Evolutionary conservation across 805 yeast genomes (phyloP), one percentile per base, ranked within the genome.

Genomic region (Candida mattraensis): DNA sequence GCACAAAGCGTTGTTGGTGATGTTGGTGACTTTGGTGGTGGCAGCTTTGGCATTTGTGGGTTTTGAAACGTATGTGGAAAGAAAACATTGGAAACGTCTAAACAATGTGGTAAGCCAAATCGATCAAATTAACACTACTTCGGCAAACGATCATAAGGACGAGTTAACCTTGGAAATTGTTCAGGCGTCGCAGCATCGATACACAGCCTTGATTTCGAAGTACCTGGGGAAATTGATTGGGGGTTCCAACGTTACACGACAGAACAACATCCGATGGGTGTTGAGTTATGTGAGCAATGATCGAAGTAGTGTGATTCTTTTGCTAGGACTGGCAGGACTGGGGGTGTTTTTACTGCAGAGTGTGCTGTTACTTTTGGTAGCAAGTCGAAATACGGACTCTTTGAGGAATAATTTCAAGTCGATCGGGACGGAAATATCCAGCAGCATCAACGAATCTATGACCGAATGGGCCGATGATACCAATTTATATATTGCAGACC

Each of bases 271-370:
- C 7, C 26, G 49, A 37, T 78, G 83, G 83, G 35, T 67, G 11
- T 34, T 74, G 1, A 64, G 63, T 28, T 80, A 81, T 53, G 45
- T 71, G n/a, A 55, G 76, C 2, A 73, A 87, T 1, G 61, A 69
- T 3, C 67, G 75, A 9, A 74, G 89, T 0, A 37, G 72, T 1
- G 48, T 70, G 0, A 49, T 80, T 0, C 52, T 86, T 1, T 56
- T 72, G 1, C 44, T 86, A 1, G 84, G 83, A 0, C 5, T 80
- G 0, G 60, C 74, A 11, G 93, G 93, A 0, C 35, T 83, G 0
- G 9, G 74, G 0, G 57, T 78, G 1, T 74, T 80, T 12, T 34
- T 69, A 1, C 52, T 80, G 1, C 95, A 87, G 56, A 69, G 59
- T 18, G 50, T 70, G 3, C 50, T 86, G 0, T 46, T 84, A 3